Base-by-base conservation (phyloP, 371 early-diverging fungal genomes). In the Sporodiniella umbellata region DNA sequence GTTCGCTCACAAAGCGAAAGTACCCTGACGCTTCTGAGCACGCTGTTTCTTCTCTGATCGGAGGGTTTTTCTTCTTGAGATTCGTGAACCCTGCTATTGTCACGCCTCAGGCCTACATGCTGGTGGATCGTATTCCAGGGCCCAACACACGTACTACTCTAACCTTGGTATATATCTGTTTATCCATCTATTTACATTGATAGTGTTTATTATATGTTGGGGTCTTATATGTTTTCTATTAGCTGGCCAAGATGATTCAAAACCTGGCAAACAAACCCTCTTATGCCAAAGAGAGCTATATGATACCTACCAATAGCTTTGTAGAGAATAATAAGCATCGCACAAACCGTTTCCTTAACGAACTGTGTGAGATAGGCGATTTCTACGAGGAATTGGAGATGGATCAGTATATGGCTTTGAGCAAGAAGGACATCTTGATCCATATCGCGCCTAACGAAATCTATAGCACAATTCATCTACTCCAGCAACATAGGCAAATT, bases 391-490 rank as follows among this genome's bases (percentile, higher is more conserved):
- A 85, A 22, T 64, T 96, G 58, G 96, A 95, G 81, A 96, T 95
- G 94, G 95, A 96, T 66, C 95, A 95, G 70, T 95, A 95, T 61
- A 88, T 94, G 76, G 94, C 94, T 0, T 67, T 95, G 48, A 94
- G 93, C 12, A 93, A 93, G 63, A 94, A 93, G 65, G 90, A 96
- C 51, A 82, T 94, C 40, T 67, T 83, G 40, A 72, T 96, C 28
- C 86, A 86, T 62, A 93, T 96, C 50, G 90, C 92, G 15, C 66
- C 93, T 25, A 95, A 96, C 66, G 96, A 96, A 79, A 86, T 96
- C 52, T 93, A 89, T 72, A 91, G 85, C 54, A 94, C 92, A 11
- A 90, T 93, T 38, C 75, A 85, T n/a, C 72, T 95, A 23, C 66
- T 96, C 45, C 64, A 81, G 8, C 89, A 92, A 69, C 94, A 95